These are phyloP conservation scores for Tulasnella sp. DNA, from an alignment of 768 basidiomycete genomes.

Conservation along the genomic window DNA sequence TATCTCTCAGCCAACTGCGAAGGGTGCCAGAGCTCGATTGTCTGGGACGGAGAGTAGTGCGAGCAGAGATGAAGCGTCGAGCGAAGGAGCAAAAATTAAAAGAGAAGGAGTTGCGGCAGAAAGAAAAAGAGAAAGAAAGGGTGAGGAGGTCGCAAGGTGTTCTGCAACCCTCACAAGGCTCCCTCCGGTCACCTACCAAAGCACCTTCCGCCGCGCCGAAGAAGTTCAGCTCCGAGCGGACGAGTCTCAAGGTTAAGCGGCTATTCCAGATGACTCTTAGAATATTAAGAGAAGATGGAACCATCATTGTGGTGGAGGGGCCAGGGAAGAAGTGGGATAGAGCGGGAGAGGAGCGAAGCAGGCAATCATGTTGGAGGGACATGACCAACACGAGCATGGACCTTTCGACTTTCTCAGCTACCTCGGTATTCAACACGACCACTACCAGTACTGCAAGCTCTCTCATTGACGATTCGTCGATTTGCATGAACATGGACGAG, in stretches of 20 bases:
- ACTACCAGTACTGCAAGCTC: slow-evolving; percentile 29
- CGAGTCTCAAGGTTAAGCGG: slow-evolving; percentile 53
- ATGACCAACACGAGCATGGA: slow-evolving; percentile 34
- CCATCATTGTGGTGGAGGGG: slow-evolving; percentile 69
- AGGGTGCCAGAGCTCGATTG: slow-evolving; percentile 68
- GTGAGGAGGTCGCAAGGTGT: not conserved
- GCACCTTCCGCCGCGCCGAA: not conserved
- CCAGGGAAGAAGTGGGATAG: slow-evolving; percentile 43
- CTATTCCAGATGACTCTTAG: slow-evolving; percentile 63
- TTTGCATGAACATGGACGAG: slow-evolving; percentile 32
- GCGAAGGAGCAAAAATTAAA: slow-evolving; percentile 44
- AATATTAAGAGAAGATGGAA: slow-evolving; percentile 66
- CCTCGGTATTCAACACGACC: slow-evolving; percentile 33
- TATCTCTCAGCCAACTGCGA: slow-evolving; percentile 68
- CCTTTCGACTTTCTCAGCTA: slow-evolving; percentile 34
- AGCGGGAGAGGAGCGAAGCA: not conserved
- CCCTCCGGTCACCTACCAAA: not conserved
- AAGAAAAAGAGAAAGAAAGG: slow-evolving; percentile 24
- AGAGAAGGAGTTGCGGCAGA: slow-evolving; percentile 34
- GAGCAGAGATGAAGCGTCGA: slow-evolving; percentile 56
- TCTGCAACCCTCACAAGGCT: slow-evolving; percentile 2
- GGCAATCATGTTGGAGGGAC: slow-evolving; percentile 48
- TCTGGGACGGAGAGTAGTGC: slow-evolving; percentile 61
- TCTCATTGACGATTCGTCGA: slow-evolving; percentile 38
- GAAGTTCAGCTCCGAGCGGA: slow-evolving; percentile 23